A percentile compares a stretch with the other conserved stretches of the same genome.
phyloP scores from a whole-genome alignment of 768 basidiomycete genomes.

The Russula sp. region DNA sequence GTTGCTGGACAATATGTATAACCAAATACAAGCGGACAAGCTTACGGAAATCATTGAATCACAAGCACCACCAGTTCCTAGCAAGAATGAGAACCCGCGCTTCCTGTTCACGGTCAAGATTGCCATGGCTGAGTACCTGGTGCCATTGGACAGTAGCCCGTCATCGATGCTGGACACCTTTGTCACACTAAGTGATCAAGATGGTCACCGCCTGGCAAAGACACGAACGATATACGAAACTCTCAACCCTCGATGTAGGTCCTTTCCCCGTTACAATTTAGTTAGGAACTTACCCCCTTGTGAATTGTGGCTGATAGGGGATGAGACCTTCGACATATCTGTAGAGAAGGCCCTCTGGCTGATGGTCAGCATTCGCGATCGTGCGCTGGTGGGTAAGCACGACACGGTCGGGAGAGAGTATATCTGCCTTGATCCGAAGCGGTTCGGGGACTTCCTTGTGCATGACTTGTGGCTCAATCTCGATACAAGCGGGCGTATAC shows the following conservation, averaged over 20 bases:
- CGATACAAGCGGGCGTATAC: constrained; percentile 78
- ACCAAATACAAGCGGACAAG: constrained; percentile 85
- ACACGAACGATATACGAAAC: constrained; percentile 95
- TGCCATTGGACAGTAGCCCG: constrained; percentile 69
- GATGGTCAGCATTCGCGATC: constrained; percentile 91
- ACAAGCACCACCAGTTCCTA: constrained; percentile 64
- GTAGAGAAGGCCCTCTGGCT: constrained; percentile 95
- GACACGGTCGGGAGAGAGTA: constrained; percentile 90
- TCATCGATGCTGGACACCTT: constrained; percentile 88
- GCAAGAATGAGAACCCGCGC: constrained; percentile 60
- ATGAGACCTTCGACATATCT: constrained; percentile 94
- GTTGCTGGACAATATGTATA: constrained; percentile 92
- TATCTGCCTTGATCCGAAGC: constrained; percentile 84
- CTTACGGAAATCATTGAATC: constrained; percentile 61
- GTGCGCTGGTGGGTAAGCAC: constrained; percentile 88
- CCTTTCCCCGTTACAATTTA: background rate
- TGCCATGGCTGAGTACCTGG: constrained; percentile 84
- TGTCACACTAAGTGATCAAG: constrained; percentile 91
- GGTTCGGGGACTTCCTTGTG: constrained; percentile 83
- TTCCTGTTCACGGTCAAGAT: constrained; percentile 95
- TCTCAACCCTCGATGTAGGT: constrained; percentile 83
- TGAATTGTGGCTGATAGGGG: constrained; percentile 55
- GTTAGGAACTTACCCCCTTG: constrained; percentile 21
- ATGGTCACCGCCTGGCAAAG: constrained; percentile 85
- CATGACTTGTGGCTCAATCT: constrained; percentile 93